Base-by-base conservation (phyloP, 1,139 yeast genomes). In the Kodamaea ohmeri region DNA sequence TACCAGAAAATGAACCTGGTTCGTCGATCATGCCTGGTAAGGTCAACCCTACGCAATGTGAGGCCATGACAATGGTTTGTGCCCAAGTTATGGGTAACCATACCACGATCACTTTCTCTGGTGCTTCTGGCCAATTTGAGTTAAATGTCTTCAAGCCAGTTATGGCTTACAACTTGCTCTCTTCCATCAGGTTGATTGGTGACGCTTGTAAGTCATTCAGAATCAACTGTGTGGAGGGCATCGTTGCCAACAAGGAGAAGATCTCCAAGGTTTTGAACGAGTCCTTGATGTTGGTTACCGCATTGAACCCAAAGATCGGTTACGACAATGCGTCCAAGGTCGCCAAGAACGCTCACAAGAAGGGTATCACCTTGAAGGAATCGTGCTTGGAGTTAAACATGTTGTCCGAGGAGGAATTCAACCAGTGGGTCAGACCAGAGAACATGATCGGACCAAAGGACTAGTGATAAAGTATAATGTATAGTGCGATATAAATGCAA, bases 71-170 rank as follows among this genome's bases (percentile, higher is more conserved):
- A 37, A 51, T 51, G 55, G 51, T 51, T 4, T 49, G 52, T 20
- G 49, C 52, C 12, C 55, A 51, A 35, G 55, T 51, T 4, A 43
- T 51, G 45, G 55, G 55, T 36, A 50, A 51, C 45, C 50, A 51
- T 41, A 49, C 55, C 39, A 47, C 55, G 35, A 47, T 51, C 42
- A 51, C 55, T 18, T 51, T 50, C 26, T 43, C 55, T 2, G 55
- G 55, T 32, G 55, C 55, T 12, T 48, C 52, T 24, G 55, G 55
- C n/a, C 55, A 51, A 30, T 51, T 51, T 35, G 55, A 51, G 35
- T 49, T 51, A 49, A 51, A 51, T 33, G 55, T 51, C 4, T 51
- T 51, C 49, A 51, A 51, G 47, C 55, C 55, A 3, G 53, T 51
- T 14, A 44, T 51, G 50, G 51, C 51, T 25, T 41, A 42, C 38